Evolutionary conservation across 2,329 filamentous ascomycete species (phyloP).

Genomic region (Pyricularia grisea): DNA sequence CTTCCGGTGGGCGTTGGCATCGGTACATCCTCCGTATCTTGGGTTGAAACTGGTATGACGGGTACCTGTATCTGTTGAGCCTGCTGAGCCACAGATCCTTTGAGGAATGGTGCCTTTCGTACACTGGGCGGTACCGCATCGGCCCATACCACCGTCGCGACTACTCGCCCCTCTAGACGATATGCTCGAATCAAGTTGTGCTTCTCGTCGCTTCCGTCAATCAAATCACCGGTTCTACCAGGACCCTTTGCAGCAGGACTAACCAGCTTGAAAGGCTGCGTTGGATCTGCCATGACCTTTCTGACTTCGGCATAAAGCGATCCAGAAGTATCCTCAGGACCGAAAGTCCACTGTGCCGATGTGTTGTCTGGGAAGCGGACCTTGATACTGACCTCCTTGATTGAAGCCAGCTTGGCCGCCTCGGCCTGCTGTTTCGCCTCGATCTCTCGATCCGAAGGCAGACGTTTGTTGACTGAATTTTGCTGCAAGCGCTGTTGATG

Average conservation of each 20-base stretch:
- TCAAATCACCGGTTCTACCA: constrained; percentile 25
- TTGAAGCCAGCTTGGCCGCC: constrained; percentile 53
- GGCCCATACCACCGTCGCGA: constrained; percentile 71
- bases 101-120: constrained; percentile 50
- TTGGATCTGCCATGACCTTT: constrained; percentile 54
- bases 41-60: constrained; percentile 33
- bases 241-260: constrained; percentile 41
- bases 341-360: constrained; percentile 64
- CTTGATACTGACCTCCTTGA: constrained; percentile 64
- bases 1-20: neutral
- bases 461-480: constrained; percentile 60
- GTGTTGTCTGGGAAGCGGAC: constrained; percentile 85
- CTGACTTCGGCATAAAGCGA: constrained; percentile 68
- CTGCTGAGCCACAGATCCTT: constrained; percentile 43
- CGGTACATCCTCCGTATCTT: constrained; percentile 26
- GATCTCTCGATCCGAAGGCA: constrained; percentile 76
- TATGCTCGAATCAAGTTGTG: constrained; percentile 63
- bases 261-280: constrained; percentile 63
- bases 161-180: constrained; percentile 58
- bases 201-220: constrained; percentile 32
- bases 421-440: constrained; percentile 59
- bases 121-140: constrained; percentile 47
- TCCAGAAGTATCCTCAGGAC: constrained; percentile 56
- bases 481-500: constrained; percentile 60
- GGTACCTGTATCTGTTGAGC: constrained; percentile 61